These are phyloP conservation scores for Schwanniomyces vanrijiae DNA, from an alignment of 805 yeast genomes.

Conservation along the genomic window DNA sequence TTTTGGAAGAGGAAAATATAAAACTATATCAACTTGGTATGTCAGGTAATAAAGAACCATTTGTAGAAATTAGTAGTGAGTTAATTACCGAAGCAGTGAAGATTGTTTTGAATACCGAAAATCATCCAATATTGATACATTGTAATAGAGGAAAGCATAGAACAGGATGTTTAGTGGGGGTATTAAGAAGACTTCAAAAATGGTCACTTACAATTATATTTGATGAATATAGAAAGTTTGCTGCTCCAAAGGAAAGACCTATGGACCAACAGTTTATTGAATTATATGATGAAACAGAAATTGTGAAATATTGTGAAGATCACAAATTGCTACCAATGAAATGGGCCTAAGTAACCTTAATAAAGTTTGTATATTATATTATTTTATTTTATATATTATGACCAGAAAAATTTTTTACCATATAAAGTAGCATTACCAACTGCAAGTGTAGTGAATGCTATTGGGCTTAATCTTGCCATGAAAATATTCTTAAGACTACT, in stretches of 20 bases:
- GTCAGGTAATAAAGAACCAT: constrained; percentile 95
- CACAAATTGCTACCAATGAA: constrained; percentile 63
- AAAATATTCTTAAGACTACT: constrained; percentile 52
- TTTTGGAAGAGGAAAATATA: constrained; percentile 60
- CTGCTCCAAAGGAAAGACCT: constrained; percentile 93
- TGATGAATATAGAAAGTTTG: constrained; percentile 92
- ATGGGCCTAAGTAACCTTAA: constrained; percentile 46
- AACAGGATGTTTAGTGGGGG: constrained; percentile 95
- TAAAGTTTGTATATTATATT: constrained; percentile 2
- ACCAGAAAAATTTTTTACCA: constrained; percentile 67
- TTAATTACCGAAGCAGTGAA: constrained; percentile 77
- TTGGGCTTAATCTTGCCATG: constrained; percentile 62
- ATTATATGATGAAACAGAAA: constrained; percentile 69
- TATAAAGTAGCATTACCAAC: constrained; percentile 62
- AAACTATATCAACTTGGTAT: constrained; percentile 83
- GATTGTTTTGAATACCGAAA: constrained; percentile 77
- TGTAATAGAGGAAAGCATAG: constrained; percentile 97
- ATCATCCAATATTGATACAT: constrained; percentile 90
- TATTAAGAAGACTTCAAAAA: constrained; percentile 80
- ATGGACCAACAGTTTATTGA: constrained; percentile 96
- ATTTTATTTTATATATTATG: constrained; percentile 12
- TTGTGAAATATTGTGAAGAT: constrained; percentile 52
- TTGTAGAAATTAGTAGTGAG: constrained; percentile 68
- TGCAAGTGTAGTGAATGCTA: constrained; percentile 58
- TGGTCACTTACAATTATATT: constrained; percentile 95